Conservation (phyloP, 495 filamentous ascomycete species). For the Penicillium samsonianum region DNA sequence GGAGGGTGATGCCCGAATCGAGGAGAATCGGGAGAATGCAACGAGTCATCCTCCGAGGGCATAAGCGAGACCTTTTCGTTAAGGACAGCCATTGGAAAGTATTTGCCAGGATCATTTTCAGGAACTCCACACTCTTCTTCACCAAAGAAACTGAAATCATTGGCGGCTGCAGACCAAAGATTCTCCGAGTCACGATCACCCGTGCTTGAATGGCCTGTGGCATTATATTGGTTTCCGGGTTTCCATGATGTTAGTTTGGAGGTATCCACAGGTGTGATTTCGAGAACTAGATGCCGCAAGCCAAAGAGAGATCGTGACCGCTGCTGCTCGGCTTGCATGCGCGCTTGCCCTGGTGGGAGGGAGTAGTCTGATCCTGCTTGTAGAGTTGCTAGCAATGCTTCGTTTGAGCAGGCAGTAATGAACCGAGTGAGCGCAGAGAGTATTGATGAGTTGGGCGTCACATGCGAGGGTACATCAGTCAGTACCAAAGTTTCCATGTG, state of each 20-base stretch:
- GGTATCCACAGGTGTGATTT: conserved; percentile 48
- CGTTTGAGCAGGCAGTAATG: conserved; percentile 61
- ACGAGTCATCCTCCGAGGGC: conserved; percentile 37
- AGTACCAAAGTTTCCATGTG: conserved; percentile 58
- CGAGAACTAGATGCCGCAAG: conserved; percentile 57
- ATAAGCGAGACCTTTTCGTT: conserved; percentile 46
- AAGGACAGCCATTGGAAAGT: conserved; percentile 46
- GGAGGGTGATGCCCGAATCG: conserved; percentile 9
- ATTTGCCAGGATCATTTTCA: conserved; percentile 42
- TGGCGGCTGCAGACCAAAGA: conserved; percentile 59
- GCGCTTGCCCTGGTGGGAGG: conserved; percentile 48
- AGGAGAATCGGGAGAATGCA: conserved; percentile 19
- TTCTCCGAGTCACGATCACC: conserved; percentile 62
- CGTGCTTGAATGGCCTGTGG: conserved; percentile 54
- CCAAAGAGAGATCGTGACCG: conserved; percentile 53
- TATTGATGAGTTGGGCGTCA: conserved; percentile 44
- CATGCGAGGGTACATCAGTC: conserved; percentile 60
- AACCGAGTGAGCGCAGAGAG: conserved; percentile 54
- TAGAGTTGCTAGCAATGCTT: conserved; percentile 55
- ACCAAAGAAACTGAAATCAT: conserved; percentile 67
- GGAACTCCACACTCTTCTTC: conserved; percentile 61
- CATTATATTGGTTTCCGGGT: conserved; percentile 38
- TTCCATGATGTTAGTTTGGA: conserved; percentile 37
- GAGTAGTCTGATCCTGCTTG: conserved; percentile 55
- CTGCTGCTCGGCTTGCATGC: conserved; percentile 43